Conservation (phyloP, 208 protist genomes). For the Vickermania spadyakhi region DNA sequence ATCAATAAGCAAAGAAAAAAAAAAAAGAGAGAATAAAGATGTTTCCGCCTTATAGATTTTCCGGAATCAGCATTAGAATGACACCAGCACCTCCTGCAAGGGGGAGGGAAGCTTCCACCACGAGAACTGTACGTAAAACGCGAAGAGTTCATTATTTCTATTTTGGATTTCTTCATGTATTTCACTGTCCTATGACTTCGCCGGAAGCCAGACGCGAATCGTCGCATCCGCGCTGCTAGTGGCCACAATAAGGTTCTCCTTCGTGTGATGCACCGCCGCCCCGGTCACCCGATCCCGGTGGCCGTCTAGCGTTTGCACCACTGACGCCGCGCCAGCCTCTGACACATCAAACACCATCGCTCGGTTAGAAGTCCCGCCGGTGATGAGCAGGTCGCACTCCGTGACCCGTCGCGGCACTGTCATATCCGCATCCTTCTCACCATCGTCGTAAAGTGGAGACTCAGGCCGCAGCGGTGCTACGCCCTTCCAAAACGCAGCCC, state of each 20-base stretch:
- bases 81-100: too few species aligned
- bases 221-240: slow-evolving; percentile 80
- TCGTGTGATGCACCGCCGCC: slow-evolving; percentile 48
- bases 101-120: too few species aligned
- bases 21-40: too few species aligned
- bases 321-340: slow-evolving; percentile 30
- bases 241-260: slow-evolving; percentile 63
- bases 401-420: slow-evolving; percentile 37
- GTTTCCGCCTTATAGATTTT: too few species aligned
- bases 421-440: slow-evolving; percentile 63
- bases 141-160: too few species aligned
- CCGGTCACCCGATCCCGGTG: slow-evolving; percentile 81
- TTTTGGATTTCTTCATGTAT: too few species aligned
- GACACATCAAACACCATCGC: slow-evolving; percentile 78
- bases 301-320: slow-evolving; percentile 72
- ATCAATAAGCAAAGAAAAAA: too few species aligned
- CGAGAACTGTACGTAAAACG: too few species aligned
- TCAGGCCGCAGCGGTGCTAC: slow-evolving; percentile 33
- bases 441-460: slow-evolving; percentile 74
- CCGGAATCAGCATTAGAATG: too few species aligned
- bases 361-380: slow-evolving; percentile 60
- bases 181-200: slow-evolving; percentile 34
- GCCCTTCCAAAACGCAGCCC: slow-evolving; percentile 72
- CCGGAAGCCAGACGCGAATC: slow-evolving; percentile 71
- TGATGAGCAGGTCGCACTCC: slow-evolving; percentile 75